These are phyloP conservation scores for Neofusicoccum umdonicola DNA, from an alignment of 2,329 filamentous ascomycete genomes.

Conservation along the genomic window DNA sequence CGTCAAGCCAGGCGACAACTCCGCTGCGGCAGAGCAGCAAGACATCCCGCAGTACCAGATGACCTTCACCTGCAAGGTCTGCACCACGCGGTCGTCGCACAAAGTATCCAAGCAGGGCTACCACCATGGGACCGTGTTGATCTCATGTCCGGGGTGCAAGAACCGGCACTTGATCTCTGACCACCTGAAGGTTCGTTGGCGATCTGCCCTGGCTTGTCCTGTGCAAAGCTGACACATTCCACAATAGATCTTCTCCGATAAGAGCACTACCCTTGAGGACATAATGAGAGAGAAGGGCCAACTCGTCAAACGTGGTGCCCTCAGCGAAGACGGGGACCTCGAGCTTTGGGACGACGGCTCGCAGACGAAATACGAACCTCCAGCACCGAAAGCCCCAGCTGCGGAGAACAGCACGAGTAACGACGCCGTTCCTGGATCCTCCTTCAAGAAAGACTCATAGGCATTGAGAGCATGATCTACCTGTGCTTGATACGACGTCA, in stretches of 20 bases:
- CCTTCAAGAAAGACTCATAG: neutral
- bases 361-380: conserved; percentile 21
- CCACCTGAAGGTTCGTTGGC: conserved; percentile 62
- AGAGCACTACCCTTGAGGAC: conserved; percentile 70
- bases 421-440: neutral
- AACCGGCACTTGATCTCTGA: conserved; percentile 91
- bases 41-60: conserved; percentile 62
- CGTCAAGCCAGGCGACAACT: conserved; percentile 36
- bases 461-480: too few species aligned
- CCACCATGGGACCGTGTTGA: conserved; percentile 82
- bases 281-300: conserved; percentile 73
- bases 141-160: conserved; percentile 81
- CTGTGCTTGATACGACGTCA: neutral
- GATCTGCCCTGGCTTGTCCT: neutral
- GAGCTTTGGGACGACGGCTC: conserved; percentile 85
- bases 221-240: neutral
- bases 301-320: conserved; percentile 66
- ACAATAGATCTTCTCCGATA: conserved; percentile 68
- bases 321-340: conserved; percentile 77
- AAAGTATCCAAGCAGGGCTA: conserved; percentile 91
- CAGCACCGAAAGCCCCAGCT: neutral
- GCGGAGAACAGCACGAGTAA: neutral
- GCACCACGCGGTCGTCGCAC: conserved; percentile 76
- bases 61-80: conserved; percentile 90
- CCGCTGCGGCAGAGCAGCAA: neutral